Evolutionary conservation across 176 grass and related monocot species (phyloP).

Genomic region (Phyllostachys edulis): DNA sequence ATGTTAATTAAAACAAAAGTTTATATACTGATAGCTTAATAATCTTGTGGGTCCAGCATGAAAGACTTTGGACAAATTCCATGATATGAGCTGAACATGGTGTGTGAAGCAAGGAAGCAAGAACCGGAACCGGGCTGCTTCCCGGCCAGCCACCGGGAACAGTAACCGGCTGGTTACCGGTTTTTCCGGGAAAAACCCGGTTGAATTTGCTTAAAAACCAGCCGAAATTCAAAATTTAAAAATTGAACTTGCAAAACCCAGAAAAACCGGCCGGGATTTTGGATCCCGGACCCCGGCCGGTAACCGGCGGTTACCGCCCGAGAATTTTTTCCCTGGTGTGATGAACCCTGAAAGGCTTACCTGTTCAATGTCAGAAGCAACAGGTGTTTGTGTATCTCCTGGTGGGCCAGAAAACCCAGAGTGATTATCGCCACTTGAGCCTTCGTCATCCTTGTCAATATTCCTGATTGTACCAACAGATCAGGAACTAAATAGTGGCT

Average conservation of each 20-base stretch:
- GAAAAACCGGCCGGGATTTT: no score
- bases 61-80: background rate
- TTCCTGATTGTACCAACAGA: conserved; percentile 58
- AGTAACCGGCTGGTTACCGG: no score
- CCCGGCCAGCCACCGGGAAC: no score
- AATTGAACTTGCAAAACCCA: no score
- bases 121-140: no score
- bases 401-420: conserved; percentile 37
- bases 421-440: background rate
- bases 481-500: conserved; percentile 18
- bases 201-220: no score
- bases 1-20: background rate
- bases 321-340: no score
- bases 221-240: no score
- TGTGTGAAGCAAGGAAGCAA: no score
- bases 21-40: conserved; percentile 10
- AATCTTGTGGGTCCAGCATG: background rate
- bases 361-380: conserved; percentile 49
- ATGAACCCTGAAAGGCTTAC: conserved; percentile 33
- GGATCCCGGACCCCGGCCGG: no score
- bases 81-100: conserved; percentile 22
- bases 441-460: conserved; percentile 26
- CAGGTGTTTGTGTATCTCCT: conserved; percentile 38
- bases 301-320: no score
- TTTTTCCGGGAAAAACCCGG: no score